These are phyloP conservation scores for Apiospora hydei DNA, from an alignment of 2,329 filamentous ascomycete species.

Conservation along the genomic window DNA sequence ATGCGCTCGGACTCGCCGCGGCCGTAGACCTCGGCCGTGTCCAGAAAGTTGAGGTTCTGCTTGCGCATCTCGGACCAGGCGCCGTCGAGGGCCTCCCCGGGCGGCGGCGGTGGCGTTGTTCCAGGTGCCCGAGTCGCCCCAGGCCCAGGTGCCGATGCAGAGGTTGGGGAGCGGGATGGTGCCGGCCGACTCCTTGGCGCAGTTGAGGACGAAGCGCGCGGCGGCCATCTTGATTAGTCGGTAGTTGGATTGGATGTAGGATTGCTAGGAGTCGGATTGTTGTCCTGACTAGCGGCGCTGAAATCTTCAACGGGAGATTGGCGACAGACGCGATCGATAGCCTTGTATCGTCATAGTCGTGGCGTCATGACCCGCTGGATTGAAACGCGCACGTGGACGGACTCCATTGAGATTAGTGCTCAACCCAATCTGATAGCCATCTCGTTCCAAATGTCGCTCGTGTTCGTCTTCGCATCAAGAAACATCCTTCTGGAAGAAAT, in stretches of 20 bases:
- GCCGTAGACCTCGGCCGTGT: constrained; percentile 53
- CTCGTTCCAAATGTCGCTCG: neutral
- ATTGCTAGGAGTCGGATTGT: neutral
- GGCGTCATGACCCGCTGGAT: constrained; percentile 10
- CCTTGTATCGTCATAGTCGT: neutral
- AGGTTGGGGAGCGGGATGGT: constrained; percentile 31
- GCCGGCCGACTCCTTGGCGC: constrained; percentile 31
- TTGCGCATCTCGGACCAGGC: constrained; percentile 31
- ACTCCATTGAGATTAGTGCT: neutral
- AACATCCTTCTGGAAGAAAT: neutral
- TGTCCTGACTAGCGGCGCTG: neutral
- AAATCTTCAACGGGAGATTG: neutral
- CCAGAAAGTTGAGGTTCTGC: constrained; percentile 49
- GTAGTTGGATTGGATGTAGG: neutral
- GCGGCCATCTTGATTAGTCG: constrained; percentile 22
- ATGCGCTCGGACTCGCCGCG: constrained; percentile 50
- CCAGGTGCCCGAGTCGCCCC: constrained; percentile 30
- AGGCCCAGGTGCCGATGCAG: constrained; percentile 32
- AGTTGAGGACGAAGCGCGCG: constrained; percentile 30
- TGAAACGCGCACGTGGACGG: constrained; percentile 6
- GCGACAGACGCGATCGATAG: neutral
- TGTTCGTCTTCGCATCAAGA: neutral
- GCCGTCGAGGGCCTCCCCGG: constrained; percentile 45
- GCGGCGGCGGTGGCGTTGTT: constrained; percentile 38
- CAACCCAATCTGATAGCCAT: neutral